phyloP scores from a whole-genome alignment of 805 yeast genomes.

The Millerozyma miso region DNA sequence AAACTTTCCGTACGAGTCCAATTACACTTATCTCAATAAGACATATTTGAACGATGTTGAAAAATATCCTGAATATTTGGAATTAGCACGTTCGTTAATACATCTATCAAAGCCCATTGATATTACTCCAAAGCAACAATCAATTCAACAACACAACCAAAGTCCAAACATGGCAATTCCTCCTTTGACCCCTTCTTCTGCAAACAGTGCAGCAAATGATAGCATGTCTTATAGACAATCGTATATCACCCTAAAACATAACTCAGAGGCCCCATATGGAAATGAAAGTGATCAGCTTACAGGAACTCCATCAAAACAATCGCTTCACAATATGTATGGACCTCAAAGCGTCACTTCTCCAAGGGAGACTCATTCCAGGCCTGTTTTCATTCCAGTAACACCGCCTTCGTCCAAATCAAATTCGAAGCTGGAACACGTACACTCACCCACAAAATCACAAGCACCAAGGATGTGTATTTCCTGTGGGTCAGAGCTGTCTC shows the following conservation, averaged over 20 bases:
- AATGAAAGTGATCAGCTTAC: slow-evolving; percentile 2
- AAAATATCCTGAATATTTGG: slow-evolving; percentile 44
- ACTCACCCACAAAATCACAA: slow-evolving; percentile 28
- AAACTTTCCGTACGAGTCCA: slow-evolving; percentile 51
- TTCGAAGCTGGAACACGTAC: slow-evolving; percentile 25
- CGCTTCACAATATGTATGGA: slow-evolving; percentile 5
- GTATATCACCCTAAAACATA: slow-evolving; percentile 1
- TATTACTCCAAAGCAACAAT: background rate
- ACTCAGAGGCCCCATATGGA: slow-evolving; percentile 2
- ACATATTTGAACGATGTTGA: slow-evolving; percentile 49
- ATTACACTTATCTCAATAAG: slow-evolving; percentile 45
- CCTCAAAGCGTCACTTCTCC: slow-evolving; percentile 8
- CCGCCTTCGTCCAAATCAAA: slow-evolving; percentile 35
- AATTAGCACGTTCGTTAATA: slow-evolving; percentile 40
- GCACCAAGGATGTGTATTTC: slow-evolving; percentile 70
- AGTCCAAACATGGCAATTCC: background rate
- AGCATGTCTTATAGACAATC: background rate
- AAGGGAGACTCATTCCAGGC: slow-evolving; percentile 13
- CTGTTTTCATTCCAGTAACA: slow-evolving; percentile 34
- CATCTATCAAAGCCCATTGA: slow-evolving; percentile 22
- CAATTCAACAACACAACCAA: background rate
- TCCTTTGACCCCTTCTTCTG: background rate
- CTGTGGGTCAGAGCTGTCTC: slow-evolving; percentile 86
- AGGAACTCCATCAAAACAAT: background rate
- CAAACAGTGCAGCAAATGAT: background rate